Conservation (phyloP, 2,329 filamentous ascomycete species). For the Alternaria postmessia region DNA sequence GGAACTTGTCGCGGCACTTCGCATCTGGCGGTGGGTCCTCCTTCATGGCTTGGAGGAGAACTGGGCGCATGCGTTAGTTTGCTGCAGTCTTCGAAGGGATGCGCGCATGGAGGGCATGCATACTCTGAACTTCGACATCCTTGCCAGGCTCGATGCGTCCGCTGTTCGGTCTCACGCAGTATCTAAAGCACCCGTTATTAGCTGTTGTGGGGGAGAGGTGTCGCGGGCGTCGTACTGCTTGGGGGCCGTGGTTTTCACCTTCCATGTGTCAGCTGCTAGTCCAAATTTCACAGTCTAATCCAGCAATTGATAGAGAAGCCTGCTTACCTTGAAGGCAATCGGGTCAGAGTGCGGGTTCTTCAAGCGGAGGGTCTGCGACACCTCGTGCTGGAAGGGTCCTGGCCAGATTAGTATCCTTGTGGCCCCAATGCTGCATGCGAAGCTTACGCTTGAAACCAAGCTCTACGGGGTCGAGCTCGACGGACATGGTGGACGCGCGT, state of each 20-base stretch:
- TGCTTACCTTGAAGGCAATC: constrained; percentile 69
- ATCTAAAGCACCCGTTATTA: constrained; percentile 65
- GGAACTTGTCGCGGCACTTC: constrained; percentile 96
- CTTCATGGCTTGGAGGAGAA: constrained; percentile 98
- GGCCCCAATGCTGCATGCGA: neutral
- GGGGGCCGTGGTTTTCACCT: constrained; percentile 99
- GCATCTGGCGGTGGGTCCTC: constrained; percentile 85
- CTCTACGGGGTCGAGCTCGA: constrained; percentile 91
- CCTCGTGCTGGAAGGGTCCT: constrained; percentile 72
- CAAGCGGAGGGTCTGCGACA: constrained; percentile 67
- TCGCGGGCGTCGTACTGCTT: constrained; percentile 78
- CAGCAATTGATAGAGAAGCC: neutral
- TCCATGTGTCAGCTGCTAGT: constrained; percentile 23
- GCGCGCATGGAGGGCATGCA: constrained; percentile 35
- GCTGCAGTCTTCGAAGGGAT: constrained; percentile 22
- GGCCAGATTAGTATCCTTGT: constrained; percentile 28
- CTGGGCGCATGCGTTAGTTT: constrained; percentile 58
- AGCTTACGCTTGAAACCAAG: constrained; percentile 88
- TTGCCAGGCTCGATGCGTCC: constrained; percentile 91
- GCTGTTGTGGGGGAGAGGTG: constrained; percentile 25
- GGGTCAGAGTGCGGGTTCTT: constrained; percentile 66
- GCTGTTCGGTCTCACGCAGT: constrained; percentile 96
- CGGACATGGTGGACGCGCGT: constrained; percentile 73
- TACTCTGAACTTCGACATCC: constrained; percentile 92
- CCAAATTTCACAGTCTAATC: neutral